Evolutionary conservation across 75 land plant species (phyloP), one percentile per base, ranked within the genome.

Genomic region (Cupressus sempervirens): DNA sequence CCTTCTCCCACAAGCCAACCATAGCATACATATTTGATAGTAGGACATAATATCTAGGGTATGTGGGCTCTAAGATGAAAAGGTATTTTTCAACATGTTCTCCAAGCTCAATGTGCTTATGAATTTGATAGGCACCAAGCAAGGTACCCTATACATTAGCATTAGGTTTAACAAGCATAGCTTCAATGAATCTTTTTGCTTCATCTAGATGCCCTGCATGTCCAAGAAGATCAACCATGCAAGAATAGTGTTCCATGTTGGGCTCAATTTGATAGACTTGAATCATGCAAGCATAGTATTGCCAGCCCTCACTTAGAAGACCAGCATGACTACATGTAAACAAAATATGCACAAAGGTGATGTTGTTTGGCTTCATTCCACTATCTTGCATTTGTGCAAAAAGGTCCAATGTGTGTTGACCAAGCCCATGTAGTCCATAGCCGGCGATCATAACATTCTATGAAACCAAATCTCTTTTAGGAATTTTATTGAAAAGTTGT

Each of bases 21-120:
- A 38, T 65, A 23, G 86, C 86, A 38, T 86, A 86, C 86, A 86
- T 82, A 11, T 86, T 82, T 52, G 86, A 50, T 18, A 86, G 86
- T 36, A 84, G 41, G 30, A 86, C 86, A 29, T 82, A 86, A 36
- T 41, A 82, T 48, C 85, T 86, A 4, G 86, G 46, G 41, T 84
- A 45, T 45, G 84, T 53, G 54, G 86, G 86, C 53, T 86, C 86
- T 83, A 86, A 32, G 40, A 48, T 23, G 62, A 86, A 62, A 34
- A 82, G 68, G 29, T 58, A 56, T 18, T 86, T 72, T 20, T 86
- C 86, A 36, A 29, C 40, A 10, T 35, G 67, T 68, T 82, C 85
- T 20, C 85, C 86, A 7, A 82, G 67, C 45, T 18, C 30, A 26
- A 83, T 56, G 20, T 85, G 18, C 20, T 41, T 48, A 18, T 83